Conservation (phyloP, 2,329 filamentous ascomycete species). For the Penicillium sp. region DNA sequence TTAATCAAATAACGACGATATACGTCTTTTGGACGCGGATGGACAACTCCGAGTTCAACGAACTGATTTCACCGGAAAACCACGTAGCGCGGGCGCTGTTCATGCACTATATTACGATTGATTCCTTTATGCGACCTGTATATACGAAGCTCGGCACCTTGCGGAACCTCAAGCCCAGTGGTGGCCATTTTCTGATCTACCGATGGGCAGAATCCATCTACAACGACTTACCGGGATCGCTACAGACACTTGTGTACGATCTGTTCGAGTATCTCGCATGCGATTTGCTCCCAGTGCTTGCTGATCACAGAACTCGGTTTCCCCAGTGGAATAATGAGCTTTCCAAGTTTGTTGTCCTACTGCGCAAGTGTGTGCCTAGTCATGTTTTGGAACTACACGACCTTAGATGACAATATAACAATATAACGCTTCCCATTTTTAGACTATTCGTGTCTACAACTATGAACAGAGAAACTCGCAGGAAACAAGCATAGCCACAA, state of each 20-base stretch:
- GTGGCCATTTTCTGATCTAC: constrained; percentile 30
- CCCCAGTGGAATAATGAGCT: constrained; percentile 6
- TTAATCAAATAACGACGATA: background rate
- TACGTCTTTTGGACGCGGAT: constrained; percentile 30
- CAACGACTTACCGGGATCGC: constrained; percentile 35
- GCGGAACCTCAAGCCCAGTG: background rate
- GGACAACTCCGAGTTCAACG: constrained; percentile 47
- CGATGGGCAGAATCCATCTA: constrained; percentile 48
- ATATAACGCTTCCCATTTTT: background rate
- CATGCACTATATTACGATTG: constrained; percentile 53
- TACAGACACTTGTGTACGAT: constrained; percentile 42
- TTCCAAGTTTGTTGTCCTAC: background rate
- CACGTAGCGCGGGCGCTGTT: constrained; percentile 50
- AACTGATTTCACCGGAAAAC: constrained; percentile 51
- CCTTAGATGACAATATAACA: background rate
- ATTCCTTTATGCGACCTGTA: constrained; percentile 46
- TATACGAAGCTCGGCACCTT: constrained; percentile 1
- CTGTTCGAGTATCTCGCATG: constrained; percentile 16
- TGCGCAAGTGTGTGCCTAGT: background rate
- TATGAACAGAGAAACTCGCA: no score
- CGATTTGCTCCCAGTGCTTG: constrained; percentile 1
- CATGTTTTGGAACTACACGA: background rate
- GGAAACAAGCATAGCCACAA: background rate
- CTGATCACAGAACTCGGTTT: background rate
- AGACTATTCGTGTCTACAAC: background rate